Evolutionary conservation across 345 rosid genomes (phyloP).

Genomic region (Brassica carinata): DNA sequence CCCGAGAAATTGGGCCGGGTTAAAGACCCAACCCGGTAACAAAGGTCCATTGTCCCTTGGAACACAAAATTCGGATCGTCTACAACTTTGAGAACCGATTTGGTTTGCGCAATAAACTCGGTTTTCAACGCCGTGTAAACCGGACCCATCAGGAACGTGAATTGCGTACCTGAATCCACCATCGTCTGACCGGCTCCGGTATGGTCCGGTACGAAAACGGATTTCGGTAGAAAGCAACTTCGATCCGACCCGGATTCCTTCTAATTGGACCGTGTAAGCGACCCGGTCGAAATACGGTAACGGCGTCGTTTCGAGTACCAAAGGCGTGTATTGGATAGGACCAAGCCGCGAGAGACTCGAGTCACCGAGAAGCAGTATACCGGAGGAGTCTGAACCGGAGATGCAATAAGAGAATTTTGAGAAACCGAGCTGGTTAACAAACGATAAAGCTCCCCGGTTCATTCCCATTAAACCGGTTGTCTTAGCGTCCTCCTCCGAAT

Average conservation of each 20-base stretch:
- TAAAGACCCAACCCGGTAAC: slow-evolving; percentile 44
- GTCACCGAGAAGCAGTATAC: slow-evolving; percentile 65
- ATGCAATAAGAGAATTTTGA: slow-evolving; percentile 81
- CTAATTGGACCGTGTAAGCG: slow-evolving; percentile 68
- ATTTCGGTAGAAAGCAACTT: slow-evolving; percentile 55
- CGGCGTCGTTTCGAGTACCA: slow-evolving; percentile 55
- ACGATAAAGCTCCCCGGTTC: slow-evolving; percentile 81
- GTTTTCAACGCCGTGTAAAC: slow-evolving; percentile 59
- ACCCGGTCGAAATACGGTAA: slow-evolving; percentile 73
- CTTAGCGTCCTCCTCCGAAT: slow-evolving; percentile 59
- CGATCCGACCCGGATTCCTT: slow-evolving; percentile 62
- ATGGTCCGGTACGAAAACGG: slow-evolving; percentile 67
- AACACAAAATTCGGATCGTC: slow-evolving; percentile 63
- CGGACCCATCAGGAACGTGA: slow-evolving; percentile 66
- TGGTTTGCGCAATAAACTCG: slow-evolving; percentile 60
- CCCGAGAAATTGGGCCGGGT: slow-evolving; percentile 30
- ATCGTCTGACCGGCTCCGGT: slow-evolving; percentile 93
- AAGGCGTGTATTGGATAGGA: slow-evolving; percentile 63
- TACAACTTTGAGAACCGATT: slow-evolving; percentile 43
- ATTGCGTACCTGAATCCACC: slow-evolving; percentile 85
- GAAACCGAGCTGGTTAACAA: slow-evolving; percentile 65
- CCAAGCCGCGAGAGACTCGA: slow-evolving; percentile 50
- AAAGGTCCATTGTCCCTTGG: slow-evolving; percentile 81
- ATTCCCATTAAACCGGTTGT: slow-evolving; percentile 81
- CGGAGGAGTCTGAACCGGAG: slow-evolving; percentile 68